phyloP scores from a whole-genome alignment of 176 grass and related monocot species.

The Carex pumila region DNA sequence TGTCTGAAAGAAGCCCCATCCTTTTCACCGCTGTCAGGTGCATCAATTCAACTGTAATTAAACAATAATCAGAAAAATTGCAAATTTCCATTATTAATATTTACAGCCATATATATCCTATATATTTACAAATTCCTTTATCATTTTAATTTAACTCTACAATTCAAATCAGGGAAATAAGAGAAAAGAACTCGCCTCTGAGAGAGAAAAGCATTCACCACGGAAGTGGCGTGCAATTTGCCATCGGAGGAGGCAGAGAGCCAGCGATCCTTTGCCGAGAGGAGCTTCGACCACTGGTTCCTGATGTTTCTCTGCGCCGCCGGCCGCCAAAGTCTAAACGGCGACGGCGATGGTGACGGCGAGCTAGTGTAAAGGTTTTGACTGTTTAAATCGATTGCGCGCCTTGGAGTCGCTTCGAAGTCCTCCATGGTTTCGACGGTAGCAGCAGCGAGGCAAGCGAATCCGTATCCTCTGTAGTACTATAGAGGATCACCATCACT shows the following conservation, averaged over 20 bases:
- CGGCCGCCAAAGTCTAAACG: conserved; percentile 48
- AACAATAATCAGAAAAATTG: background rate
- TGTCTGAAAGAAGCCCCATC: background rate
- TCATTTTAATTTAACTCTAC: background rate
- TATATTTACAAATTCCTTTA: background rate
- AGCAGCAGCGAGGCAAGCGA: background rate
- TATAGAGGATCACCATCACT: too few species aligned
- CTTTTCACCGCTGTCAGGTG: background rate
- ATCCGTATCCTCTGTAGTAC: too few species aligned
- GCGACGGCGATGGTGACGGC: conserved; percentile 12
- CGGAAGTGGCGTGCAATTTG: conserved; percentile 34
- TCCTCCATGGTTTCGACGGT: background rate
- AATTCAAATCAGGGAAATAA: background rate
- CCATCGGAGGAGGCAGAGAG: conserved; percentile 24
- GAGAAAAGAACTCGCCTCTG: conserved; percentile 28
- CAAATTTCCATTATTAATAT: too few species aligned
- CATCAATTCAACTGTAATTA: background rate
- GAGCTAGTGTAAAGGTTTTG: conserved; percentile 12
- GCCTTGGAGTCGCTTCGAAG: background rate
- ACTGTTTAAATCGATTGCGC: background rate
- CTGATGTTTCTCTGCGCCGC: conserved; percentile 61
- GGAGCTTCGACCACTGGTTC: conserved; percentile 73
- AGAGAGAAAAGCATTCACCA: conserved; percentile 53
- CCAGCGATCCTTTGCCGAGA: conserved; percentile 38
- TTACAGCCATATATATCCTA: too few species aligned